These are phyloP conservation scores for Reticulascus tulasneorum DNA, from an alignment of 2,329 filamentous ascomycete genomes.

Conservation along the genomic window DNA sequence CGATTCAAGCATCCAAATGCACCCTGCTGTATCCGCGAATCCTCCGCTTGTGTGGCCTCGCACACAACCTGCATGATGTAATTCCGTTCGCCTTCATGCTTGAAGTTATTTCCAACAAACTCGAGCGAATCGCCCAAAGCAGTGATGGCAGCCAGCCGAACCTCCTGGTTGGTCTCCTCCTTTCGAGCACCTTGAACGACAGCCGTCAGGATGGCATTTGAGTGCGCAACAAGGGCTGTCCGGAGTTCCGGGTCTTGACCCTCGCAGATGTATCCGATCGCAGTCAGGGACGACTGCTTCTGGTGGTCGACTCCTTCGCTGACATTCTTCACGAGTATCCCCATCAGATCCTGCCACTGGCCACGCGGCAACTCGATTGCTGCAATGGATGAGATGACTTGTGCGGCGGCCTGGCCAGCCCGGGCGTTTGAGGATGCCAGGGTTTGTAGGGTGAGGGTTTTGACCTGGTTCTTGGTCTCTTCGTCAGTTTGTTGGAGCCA, in stretches of 20 bases:
- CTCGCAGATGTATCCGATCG: slow-evolving; percentile 99
- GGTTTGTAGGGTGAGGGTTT: slow-evolving; percentile 85
- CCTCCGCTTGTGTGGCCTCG: slow-evolving; percentile 92
- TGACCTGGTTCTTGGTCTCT: slow-evolving; percentile 81
- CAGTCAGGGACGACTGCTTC: slow-evolving; percentile 90
- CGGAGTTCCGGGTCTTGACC: slow-evolving; percentile 85
- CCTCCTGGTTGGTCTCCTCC: slow-evolving; percentile 88
- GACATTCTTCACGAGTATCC: slow-evolving; percentile 84
- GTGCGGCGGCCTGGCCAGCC: slow-evolving; percentile 84
- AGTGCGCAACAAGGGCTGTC: slow-evolving; percentile 76
- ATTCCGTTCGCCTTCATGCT: slow-evolving; percentile 97
- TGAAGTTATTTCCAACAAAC: slow-evolving; percentile 97
- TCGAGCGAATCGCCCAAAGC: slow-evolving; percentile 95
- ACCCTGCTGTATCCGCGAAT: slow-evolving; percentile 88
- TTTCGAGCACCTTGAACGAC: slow-evolving; percentile 97
- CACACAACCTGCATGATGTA: slow-evolving; percentile 99
- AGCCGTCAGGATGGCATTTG: slow-evolving; percentile 95
- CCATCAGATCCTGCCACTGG: slow-evolving; percentile 92
- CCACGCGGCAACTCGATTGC: slow-evolving; percentile 89
- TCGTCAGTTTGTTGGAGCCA: slow-evolving; percentile 82
- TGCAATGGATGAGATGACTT: slow-evolving; percentile 93
- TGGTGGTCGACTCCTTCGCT: slow-evolving; percentile 80
- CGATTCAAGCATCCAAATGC: slow-evolving; percentile 96
- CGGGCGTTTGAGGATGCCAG: slow-evolving; percentile 74
- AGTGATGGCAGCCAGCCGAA: slow-evolving; percentile 87